Percentiles rank a stretch among this genome's conserved stretches.
Evolutionary conservation across 768 basidiomycete species (phyloP).

Genomic region (Leucosporidium scottii): DNA sequence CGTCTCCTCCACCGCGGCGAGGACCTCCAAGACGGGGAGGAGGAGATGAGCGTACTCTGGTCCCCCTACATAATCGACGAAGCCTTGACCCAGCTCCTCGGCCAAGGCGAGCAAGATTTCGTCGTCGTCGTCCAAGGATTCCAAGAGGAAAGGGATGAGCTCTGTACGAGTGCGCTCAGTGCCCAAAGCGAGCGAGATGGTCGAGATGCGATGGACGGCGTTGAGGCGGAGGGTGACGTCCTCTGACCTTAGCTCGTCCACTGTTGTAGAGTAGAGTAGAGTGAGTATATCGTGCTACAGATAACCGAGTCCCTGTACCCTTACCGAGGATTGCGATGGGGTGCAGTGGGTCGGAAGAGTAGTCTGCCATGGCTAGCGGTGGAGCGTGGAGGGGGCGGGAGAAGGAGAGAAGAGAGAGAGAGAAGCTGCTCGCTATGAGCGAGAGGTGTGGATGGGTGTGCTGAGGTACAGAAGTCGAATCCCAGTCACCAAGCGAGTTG

Average conservation of each 20-base stretch:
- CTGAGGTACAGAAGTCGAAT: neutral
- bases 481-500: neutral
- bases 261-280: neutral
- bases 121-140: slow-evolving; percentile 99
- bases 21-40: slow-evolving; percentile 85
- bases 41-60: slow-evolving; percentile 75
- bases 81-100: slow-evolving; percentile 84
- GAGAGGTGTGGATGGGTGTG: neutral
- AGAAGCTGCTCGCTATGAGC: neutral
- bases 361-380: neutral
- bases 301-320: too few species aligned
- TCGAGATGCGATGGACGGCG: slow-evolving; percentile 93
- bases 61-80: slow-evolving; percentile 92
- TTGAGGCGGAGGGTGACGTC: slow-evolving; percentile 93
- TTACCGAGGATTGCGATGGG: slow-evolving; percentile 33
- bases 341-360: slow-evolving; percentile 5
- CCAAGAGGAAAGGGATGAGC: slow-evolving; percentile 91
- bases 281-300: neutral
- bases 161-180: slow-evolving; percentile 91
- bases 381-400: neutral
- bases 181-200: slow-evolving; percentile 93
- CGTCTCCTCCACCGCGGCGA: slow-evolving; percentile 95
- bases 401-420: neutral
- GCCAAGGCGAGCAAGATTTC: slow-evolving; percentile 92
- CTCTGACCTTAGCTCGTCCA: slow-evolving; percentile 96